Conservation (phyloP, 129 eudicot genomes). For the Mikania micrantha region DNA sequence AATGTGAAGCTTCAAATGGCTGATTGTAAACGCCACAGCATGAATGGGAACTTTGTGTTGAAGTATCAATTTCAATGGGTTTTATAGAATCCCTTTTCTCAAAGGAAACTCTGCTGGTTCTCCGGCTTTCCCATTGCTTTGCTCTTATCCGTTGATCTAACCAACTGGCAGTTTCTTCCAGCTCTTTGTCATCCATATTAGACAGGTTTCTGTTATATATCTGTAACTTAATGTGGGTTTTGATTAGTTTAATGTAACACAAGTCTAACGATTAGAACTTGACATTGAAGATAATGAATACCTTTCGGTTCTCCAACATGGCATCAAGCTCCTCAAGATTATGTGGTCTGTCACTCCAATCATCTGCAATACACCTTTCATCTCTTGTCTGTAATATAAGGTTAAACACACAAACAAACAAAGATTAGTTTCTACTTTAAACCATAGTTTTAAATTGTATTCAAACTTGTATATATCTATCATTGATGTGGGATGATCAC, state of each 20-base stretch:
- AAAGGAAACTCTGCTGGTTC: conserved; percentile 43
- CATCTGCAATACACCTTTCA: conserved; percentile 43
- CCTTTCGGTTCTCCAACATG: conserved; percentile 49
- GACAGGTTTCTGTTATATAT: conserved; percentile 27
- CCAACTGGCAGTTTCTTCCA: conserved; percentile 48
- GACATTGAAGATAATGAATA: conserved; percentile 4
- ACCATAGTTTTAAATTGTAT: not conserved
- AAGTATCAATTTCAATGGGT: conserved; percentile 56
- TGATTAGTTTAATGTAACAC: not conserved
- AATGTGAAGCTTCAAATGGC: conserved; percentile 33
- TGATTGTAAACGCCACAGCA: conserved; percentile 23
- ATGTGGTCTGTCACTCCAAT: conserved; percentile 54
- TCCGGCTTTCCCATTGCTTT: conserved; percentile 51
- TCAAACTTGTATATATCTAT: not conserved
- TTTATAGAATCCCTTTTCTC: conserved; percentile 52
- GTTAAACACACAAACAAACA: too few species aligned
- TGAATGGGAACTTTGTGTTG: conserved; percentile 29
- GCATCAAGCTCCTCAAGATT: conserved; percentile 76
- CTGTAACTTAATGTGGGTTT: conserved; percentile 23
- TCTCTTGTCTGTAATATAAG: conserved; percentile 57
- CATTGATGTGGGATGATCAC: not conserved
- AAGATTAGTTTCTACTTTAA: not conserved
- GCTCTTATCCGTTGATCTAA: conserved; percentile 54
- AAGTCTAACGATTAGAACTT: not conserved
- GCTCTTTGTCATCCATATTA: conserved; percentile 39